Evolutionary conservation across 768 basidiomycete genomes (phyloP).

Genomic region (Boletus fagicola): DNA sequence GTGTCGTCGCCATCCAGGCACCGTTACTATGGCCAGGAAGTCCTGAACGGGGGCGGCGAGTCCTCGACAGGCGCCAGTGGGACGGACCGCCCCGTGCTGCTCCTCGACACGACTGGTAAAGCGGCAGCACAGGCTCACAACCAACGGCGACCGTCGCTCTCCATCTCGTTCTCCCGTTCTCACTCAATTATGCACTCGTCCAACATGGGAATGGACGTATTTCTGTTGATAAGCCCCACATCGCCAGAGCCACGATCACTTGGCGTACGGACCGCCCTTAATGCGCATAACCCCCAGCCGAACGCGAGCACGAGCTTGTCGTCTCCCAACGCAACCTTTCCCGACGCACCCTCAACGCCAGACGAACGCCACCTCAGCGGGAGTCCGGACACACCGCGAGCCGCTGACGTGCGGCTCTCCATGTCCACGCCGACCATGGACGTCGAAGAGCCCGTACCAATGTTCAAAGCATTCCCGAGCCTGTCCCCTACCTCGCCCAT

Average conservation of each 20-base stretch:
- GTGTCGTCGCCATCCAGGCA: constrained; percentile 20
- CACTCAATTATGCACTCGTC: constrained; percentile 18
- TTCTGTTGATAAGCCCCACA: constrained; percentile 14
- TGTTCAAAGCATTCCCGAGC: constrained; percentile 18
- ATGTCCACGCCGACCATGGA: neutral
- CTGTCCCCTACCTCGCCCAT: constrained; percentile 5
- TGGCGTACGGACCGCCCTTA: constrained; percentile 4
- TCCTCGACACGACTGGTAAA: neutral
- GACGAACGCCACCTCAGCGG: neutral
- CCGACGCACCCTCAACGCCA: neutral
- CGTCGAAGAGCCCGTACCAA: neutral
- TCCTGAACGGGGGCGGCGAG: neutral
- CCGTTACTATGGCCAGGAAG: constrained; percentile 21
- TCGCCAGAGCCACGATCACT: constrained; percentile 3
- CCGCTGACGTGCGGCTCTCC: neutral
- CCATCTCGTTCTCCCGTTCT: constrained; percentile 13
- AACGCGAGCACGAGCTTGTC: neutral
- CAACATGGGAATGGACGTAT: constrained; percentile 22
- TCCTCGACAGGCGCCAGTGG: neutral
- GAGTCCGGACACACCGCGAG: neutral
- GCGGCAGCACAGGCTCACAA: neutral
- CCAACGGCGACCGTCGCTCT: constrained; percentile 13
- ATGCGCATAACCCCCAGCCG: constrained; percentile 2
- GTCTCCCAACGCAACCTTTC: neutral
- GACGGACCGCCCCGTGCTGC: neutral